Conservation (phyloP, 768 basidiomycete genomes). For the Lactarius indigo region DNA sequence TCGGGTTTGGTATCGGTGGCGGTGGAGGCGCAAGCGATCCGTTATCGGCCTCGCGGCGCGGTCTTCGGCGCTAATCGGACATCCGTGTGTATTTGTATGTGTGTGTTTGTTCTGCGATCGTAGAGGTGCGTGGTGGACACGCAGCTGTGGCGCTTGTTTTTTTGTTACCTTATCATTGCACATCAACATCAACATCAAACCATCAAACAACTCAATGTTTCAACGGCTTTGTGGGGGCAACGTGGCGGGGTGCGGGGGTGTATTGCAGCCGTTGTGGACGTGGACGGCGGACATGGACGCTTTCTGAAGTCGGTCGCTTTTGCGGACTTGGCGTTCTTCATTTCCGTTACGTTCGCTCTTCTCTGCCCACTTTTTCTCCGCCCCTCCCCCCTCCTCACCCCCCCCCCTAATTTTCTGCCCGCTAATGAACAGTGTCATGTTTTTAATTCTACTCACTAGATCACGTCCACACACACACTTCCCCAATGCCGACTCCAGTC, state of each 20-base stretch:
- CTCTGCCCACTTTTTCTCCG: not conserved
- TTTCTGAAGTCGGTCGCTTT: not conserved
- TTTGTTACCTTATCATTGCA: constrained; percentile 10
- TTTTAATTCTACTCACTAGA: constrained; percentile 7
- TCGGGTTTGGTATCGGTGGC: not conserved
- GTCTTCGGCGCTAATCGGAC: constrained; percentile 7
- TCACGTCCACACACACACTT: not conserved
- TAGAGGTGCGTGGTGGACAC: constrained; percentile 1
- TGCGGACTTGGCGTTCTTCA: constrained; percentile 14
- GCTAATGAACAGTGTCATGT: constrained; percentile 7
- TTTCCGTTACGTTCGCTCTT: constrained; percentile 13
- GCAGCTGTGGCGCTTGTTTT: not conserved
- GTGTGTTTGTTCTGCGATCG: not conserved
- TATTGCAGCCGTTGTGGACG: not conserved
- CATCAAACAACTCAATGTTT: not conserved
- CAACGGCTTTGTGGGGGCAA: not conserved
- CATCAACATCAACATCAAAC: not conserved
- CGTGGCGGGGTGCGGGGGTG: not conserved
- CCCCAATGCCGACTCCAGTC: not conserved
- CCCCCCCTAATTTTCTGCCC: not conserved
- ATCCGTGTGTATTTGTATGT: not conserved
- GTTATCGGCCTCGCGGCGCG: constrained; percentile 6
- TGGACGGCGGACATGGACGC: constrained; percentile 12
- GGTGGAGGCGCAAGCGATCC: not conserved
- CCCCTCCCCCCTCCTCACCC: not conserved